These are phyloP conservation scores for Aureobasidium leucospermi DNA, from an alignment of 2,329 filamentous ascomycete species.

Conservation along the genomic window DNA sequence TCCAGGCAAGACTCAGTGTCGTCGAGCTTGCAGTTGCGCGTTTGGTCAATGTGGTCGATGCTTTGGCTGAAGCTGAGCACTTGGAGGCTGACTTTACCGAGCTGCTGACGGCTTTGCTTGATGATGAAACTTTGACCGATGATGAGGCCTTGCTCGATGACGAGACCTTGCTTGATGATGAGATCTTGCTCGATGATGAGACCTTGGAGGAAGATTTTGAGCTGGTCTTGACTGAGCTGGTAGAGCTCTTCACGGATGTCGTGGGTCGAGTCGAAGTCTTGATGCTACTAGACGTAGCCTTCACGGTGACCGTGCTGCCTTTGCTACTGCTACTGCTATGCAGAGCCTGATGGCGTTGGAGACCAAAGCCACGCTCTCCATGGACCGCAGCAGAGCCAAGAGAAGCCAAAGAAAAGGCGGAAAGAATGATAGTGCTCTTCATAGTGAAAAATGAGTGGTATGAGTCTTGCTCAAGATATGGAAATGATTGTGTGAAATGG, in stretches of 20 bases:
- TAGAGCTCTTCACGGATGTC: background rate
- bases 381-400: slow-evolving; percentile 6
- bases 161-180: background rate
- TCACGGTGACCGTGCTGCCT: background rate
- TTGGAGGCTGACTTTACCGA: background rate
- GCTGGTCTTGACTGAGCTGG: background rate
- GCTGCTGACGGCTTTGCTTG: background rate
- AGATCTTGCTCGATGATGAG: background rate
- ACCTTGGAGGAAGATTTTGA: background rate
- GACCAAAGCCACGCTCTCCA: background rate
- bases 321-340: slow-evolving; percentile 2
- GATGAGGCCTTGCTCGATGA: background rate
- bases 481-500: background rate
- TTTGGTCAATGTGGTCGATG: slow-evolving; percentile 7
- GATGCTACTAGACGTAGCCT: background rate
- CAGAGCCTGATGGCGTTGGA: background rate
- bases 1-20: slow-evolving; percentile 15
- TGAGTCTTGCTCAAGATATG: background rate
- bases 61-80: background rate
- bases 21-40: slow-evolving; percentile 15
- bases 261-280: background rate
- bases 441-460: background rate
- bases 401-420: slow-evolving; percentile 7
- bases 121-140: background rate
- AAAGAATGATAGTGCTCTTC: background rate